Base-by-base conservation (phyloP, 2,329 filamentous ascomycete species). In the Pseudogymnoascus sp. region DNA sequence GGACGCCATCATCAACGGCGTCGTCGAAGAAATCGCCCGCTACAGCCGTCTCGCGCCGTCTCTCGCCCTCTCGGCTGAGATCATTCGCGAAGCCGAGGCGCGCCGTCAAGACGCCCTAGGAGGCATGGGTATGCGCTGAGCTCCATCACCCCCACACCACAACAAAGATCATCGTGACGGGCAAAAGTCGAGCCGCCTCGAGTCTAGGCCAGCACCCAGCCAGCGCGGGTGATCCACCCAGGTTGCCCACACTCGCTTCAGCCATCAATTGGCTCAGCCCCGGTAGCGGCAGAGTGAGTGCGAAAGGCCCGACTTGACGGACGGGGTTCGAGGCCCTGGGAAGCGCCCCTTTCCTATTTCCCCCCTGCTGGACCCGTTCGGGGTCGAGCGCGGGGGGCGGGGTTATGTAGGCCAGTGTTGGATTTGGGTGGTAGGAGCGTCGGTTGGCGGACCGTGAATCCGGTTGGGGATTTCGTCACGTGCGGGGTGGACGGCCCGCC, bases 11-110 rank as follows among this genome's bases (percentile, higher is more conserved):
- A 90, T 93, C 74, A 86, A 86, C 70, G 86, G 90, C 63, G 89
- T 93, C 55, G 84, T 93, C 52, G 78, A 85, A 64, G 90, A 93
- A 71, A 85, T 93, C 64, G 87, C 90, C 72, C 82, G 85, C 67
- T 89, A 91, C 72, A 84, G 88, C 0, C 83, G 88, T 67, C 78
- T 95, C 33, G 89, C 90, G 2, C 90, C 90, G 5, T 93, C 89
- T 70, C 78, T 93, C 33, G 84, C 82, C 67, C 78, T 93, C 59
- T 87, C 88, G n/a, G 86, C 88, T 21, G 90, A 93, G 71, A 91
- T 93, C 64, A 84, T 93, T 71, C 86, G 88, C 63, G 90, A 93
- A 73, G 90, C 90, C 6, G 90, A 90, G 73, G 83, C 86, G 69
- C 83, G 89, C 67, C 80, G 90, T 67, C 85, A 88, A 69, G 80